Evolutionary conservation across 2,329 filamentous ascomycete species (phyloP).

Genomic region (Cladorrhinum sp.): DNA sequence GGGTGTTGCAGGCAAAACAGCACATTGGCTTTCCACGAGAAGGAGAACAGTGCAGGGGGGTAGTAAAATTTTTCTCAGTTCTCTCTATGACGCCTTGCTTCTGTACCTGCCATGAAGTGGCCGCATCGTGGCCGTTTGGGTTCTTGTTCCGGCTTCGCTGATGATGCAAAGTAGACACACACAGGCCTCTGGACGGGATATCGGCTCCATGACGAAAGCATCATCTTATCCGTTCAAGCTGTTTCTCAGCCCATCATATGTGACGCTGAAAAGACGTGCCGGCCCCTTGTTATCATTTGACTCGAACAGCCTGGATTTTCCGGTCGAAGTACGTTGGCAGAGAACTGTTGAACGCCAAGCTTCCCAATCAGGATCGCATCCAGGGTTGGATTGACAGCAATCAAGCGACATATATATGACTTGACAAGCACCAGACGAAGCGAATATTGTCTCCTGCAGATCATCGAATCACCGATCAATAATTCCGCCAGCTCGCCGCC

Average conservation of each 20-base stretch:
- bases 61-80: constrained; percentile 15
- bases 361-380: background rate
- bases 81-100: constrained; percentile 21
- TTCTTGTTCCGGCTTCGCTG: constrained; percentile 21
- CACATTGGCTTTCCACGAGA: background rate
- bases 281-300: background rate
- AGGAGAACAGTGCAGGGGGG: constrained; percentile 19
- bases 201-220: background rate
- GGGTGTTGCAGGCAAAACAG: constrained; percentile 16
- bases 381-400: background rate
- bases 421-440: background rate
- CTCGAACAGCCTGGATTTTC: background rate
- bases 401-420: background rate
- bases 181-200: constrained; percentile 17
- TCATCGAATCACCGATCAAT: background rate
- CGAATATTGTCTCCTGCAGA: background rate
- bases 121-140: constrained; percentile 22
- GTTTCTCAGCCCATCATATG: background rate
- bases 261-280: background rate
- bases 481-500: background rate
- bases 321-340: background rate
- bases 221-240: background rate
- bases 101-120: constrained; percentile 22
- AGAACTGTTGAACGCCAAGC: background rate
- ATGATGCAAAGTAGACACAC: constrained; percentile 27